Base-by-base conservation (phyloP, 1,139 yeast species). In the Barnettozyma hawaiiensis region DNA sequence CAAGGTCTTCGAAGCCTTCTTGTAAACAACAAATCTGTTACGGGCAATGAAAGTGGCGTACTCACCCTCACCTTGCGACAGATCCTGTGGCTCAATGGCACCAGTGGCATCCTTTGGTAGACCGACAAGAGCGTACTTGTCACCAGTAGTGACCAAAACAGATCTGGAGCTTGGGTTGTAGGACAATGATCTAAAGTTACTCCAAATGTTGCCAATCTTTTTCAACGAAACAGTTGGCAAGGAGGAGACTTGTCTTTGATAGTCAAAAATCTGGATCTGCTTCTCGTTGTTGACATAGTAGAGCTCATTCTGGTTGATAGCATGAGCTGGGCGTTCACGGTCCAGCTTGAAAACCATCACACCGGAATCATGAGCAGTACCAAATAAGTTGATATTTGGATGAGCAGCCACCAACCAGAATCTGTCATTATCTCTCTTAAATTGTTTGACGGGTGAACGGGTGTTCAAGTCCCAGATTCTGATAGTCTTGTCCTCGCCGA, bases 311-410 rank as follows among this genome's bases (percentile, higher is more conserved):
- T 85, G 94, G 67, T 78, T 78, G 33, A 82, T 63, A 4, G 89
- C 70, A 57, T 77, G 76, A 18, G 97, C 96, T 19, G 98, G 98
- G 63, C 98, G 81, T 71, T 94, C 99, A 61, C 98, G 83, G 63
- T 89, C 97, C 50, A 94, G 75, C 67, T 94, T 94, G 76, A 94
- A 94, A 43, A 94, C 95, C 96, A 92, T 90, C 24, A 90, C 96
- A 61, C 99, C 99, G 12, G 89, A 76, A 65, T 94, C 98, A 65
- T 92, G 97, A 59, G 96, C 94, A 31, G 97, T 85, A 41, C 97
- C 98, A 69, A 92, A 90, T 59, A 92, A 73, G 63, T 92, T 92
- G 64, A 90, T 83, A 40, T 75, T 71, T 46, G 97, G 97, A 63
- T 94, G 99, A 38, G 89, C 76, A 18, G 90, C 81, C 54, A 92